Base-by-base conservation (phyloP, 1,139 yeast species). In the Diutina rugosa region DNA sequence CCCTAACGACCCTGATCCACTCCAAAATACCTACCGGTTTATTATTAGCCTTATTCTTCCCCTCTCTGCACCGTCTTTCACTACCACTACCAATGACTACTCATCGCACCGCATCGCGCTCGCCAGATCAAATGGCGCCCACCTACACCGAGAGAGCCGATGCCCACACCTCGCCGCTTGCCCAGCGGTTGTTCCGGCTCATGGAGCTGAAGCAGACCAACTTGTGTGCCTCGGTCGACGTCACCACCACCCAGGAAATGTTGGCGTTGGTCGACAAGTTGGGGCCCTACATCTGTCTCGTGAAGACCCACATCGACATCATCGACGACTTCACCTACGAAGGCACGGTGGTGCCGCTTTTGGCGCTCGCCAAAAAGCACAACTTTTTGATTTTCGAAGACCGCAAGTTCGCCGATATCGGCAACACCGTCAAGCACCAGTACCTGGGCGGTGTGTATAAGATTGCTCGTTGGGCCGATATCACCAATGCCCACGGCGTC, bases 331-430 rank as follows among this genome's bases (percentile, higher is more conserved):
- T 91, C 69, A 74, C 88, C 0, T 85, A 84, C 65, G 96, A 88
- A 58, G 80, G 78, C 1, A 90, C 98, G 0, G 79, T 93, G 35
- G 69, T 70, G 10, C 98, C 97, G 4, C 73, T 95, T 61, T 70
- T 86, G 59, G 59, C 35, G 52, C 62, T 61, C 44, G 57, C 63
- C 47, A 58, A 60, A 54, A 61, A 60, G 54, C 60, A 61, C 58
- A 58, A 56, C n/a, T 61, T 61, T 55, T 56, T 61, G 61, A 57
- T 61, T 30, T 61, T 61, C 55, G 63, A 61, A 55, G 63, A 61
- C 58, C 81, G 99, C 62, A 95, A 95, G 73, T 95, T 95, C 71
- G 99, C 99, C 35, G 99, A 95, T 70, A 95, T 95, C 64, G 99
- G 99, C n/a, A 90, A 90, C 65, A 95, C 99, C 1, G 99, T 93